phyloP scores from a whole-genome alignment of 306 rosid species.

The Abrus precatorius region DNA sequence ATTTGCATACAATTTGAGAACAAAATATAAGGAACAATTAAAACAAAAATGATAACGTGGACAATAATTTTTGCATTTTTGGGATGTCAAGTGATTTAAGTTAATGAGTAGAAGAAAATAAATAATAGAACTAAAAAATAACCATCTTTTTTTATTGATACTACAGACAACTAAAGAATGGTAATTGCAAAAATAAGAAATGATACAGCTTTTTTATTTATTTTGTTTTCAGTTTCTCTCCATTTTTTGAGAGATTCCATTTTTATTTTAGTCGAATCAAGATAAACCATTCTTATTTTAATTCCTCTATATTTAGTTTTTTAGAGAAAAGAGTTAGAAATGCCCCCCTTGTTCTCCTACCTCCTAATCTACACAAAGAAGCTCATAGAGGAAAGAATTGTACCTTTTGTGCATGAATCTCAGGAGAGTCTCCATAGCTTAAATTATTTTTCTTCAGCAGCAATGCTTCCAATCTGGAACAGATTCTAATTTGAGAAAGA shows the following conservation, averaged over 20 bases:
- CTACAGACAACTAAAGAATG: constrained; percentile 32
- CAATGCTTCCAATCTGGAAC: constrained; percentile 90
- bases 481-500: constrained; percentile 81
- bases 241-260: constrained; percentile 7
- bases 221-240: constrained; percentile 32
- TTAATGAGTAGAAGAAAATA: constrained; percentile 14
- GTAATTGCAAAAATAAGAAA: constrained; percentile 9
- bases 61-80: not conserved
- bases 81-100: constrained; percentile 15
- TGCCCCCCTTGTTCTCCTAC: constrained; percentile 26
- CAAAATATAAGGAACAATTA: constrained; percentile 19
- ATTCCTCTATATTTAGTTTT: constrained; percentile 26
- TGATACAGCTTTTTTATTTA: not conserved
- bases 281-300: constrained; percentile 21
- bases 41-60: not conserved
- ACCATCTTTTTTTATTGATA: constrained; percentile 13
- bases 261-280: not conserved
- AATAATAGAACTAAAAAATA: constrained; percentile 22
- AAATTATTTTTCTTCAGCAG: constrained; percentile 73
- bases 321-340: constrained; percentile 15
- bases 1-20: not conserved
- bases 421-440: constrained; percentile 83
- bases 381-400: constrained; percentile 31
- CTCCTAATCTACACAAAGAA: constrained; percentile 31
- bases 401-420: constrained; percentile 93